Evolutionary conservation across 2,329 filamentous ascomycete species (phyloP).

Genomic region (Emergomyces africanus): DNA sequence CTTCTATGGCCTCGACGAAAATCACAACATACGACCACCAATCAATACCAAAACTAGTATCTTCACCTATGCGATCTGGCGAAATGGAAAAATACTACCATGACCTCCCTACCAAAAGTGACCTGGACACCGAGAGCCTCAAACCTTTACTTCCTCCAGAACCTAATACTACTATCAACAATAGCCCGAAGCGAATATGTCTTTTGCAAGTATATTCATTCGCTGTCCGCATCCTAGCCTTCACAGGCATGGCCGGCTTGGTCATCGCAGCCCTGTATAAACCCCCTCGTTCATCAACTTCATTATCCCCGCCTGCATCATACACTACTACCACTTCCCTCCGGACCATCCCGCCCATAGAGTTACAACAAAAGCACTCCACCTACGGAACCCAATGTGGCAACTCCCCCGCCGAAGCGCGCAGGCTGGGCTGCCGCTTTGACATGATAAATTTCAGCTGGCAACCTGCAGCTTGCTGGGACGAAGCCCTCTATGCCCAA

Average conservation of each 20-base stretch:
- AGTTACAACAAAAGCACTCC: background rate
- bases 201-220: background rate
- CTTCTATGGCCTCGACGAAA: background rate
- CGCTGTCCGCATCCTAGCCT: background rate
- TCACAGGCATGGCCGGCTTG: background rate
- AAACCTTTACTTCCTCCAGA: background rate
- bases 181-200: background rate
- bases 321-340: background rate
- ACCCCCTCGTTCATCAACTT: background rate
- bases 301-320: background rate
- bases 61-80: background rate
- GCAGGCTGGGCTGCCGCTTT: background rate
- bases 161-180: background rate
- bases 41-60: background rate
- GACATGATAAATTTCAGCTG: background rate
- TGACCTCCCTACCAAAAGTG: background rate
- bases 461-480: background rate
- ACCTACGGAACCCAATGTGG: background rate
- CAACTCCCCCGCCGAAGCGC: background rate
- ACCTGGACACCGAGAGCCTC: background rate
- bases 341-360: background rate
- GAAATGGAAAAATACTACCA: background rate
- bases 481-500: background rate
- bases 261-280: background rate
- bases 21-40: background rate